These are phyloP conservation scores for Sinapis alba DNA, from an alignment of 441 rosid species.

Conservation along the genomic window DNA sequence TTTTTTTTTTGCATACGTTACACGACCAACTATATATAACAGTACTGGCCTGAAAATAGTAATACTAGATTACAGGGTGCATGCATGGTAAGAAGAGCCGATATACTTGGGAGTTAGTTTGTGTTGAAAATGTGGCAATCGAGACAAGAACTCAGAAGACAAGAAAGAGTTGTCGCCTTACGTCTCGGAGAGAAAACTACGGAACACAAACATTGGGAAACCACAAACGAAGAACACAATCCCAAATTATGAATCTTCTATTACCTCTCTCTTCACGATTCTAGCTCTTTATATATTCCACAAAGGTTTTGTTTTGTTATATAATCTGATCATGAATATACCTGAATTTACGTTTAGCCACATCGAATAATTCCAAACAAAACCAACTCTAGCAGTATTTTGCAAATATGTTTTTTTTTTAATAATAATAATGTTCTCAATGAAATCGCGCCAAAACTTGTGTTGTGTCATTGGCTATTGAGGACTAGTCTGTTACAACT, in stretches of 20 bases:
- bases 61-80: background rate
- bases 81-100: slow-evolving; percentile 27
- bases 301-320: background rate
- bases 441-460: background rate
- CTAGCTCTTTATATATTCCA: background rate
- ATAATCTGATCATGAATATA: background rate
- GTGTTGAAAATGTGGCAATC: slow-evolving; percentile 26
- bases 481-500: slow-evolving; percentile 12
- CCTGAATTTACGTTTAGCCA: background rate
- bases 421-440: background rate
- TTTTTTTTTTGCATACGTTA: background rate
- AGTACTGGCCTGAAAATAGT: background rate
- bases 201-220: slow-evolving; percentile 37
- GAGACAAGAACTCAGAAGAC: slow-evolving; percentile 30
- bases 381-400: slow-evolving; percentile 4
- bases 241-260: slow-evolving; percentile 41
- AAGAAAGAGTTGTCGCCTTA: slow-evolving; percentile 32
- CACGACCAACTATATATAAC: background rate
- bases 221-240: slow-evolving; percentile 35
- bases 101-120: slow-evolving; percentile 17
- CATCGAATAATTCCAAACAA: slow-evolving; percentile 9
- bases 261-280: slow-evolving; percentile 29
- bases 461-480: slow-evolving; percentile 18
- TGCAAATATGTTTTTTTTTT: background rate
- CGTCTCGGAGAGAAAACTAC: slow-evolving; percentile 40